Percentiles rank a stretch among this genome's conserved stretches.
These are phyloP conservation scores for Earliella scabrosa DNA, from an alignment of 1,284 basidiomycete genomes.

Conservation along the genomic window DNA sequence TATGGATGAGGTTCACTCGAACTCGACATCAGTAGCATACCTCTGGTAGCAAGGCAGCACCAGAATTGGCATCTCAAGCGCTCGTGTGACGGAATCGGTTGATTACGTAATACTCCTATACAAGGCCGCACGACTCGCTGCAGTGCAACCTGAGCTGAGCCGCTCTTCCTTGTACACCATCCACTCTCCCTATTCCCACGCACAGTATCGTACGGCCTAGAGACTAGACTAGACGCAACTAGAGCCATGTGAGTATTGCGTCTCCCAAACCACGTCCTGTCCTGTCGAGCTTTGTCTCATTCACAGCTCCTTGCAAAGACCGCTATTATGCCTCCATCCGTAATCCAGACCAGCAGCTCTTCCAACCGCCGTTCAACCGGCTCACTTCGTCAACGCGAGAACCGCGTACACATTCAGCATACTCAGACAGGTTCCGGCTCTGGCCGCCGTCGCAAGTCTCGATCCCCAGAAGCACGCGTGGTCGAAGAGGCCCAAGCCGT, in stretches of 20 bases:
- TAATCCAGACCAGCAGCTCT: neutral
- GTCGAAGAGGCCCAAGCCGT: constrained; percentile 17
- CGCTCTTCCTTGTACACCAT: neutral
- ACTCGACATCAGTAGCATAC: too few species aligned
- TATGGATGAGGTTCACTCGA: too few species aligned
- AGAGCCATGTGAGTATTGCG: too few species aligned
- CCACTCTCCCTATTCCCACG: too few species aligned
- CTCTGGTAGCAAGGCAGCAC: too few species aligned
- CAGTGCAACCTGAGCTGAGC: too few species aligned
- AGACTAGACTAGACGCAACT: too few species aligned
- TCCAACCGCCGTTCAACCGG: constrained; percentile 22
- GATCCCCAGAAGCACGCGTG: constrained; percentile 28
- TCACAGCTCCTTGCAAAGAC: too few species aligned
- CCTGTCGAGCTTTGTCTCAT: too few species aligned
- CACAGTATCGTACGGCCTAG: too few species aligned
- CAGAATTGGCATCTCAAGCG: too few species aligned
- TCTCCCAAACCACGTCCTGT: too few species aligned
- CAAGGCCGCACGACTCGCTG: neutral
- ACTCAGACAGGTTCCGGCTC: neutral
- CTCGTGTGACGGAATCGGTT: neutral
- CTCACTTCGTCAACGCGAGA: constrained; percentile 23
- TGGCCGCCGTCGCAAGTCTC: constrained; percentile 28
- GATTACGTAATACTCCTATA: neutral
- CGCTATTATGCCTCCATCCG: constrained; percentile 18
- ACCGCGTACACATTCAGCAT: constrained; percentile 4